Base-by-base conservation (phyloP, 352 stramenopile species). In the Phytophthora sp. region DNA sequence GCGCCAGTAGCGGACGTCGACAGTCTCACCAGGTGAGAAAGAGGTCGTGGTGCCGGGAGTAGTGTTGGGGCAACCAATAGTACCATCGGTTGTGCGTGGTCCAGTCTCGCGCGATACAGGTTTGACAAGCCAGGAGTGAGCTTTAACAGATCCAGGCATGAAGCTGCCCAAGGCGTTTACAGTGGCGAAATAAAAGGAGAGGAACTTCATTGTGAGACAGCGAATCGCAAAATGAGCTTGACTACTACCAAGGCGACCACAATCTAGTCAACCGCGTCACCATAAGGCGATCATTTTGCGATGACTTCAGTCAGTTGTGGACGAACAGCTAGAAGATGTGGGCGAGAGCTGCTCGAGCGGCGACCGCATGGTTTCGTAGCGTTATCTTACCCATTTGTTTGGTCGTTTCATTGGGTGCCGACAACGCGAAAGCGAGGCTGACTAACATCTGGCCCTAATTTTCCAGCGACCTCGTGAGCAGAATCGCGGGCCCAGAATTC, bases 1-100 rank as follows among this genome's bases (percentile, higher is more conserved):
- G 31, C 72, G 72, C 54, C 57, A 78, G 61, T 80, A 82, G 34
- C 61, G 65, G 34, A 87, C 77, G 35, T 84, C 69, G 55, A 84
- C 84, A 4, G 54, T 76, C 41, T 87, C 66, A 1, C 72, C 69
- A 10, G 74, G 68, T 6, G 64, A 60, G 42, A 74, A 84, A 9
- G 62, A 68, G 15, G 77, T 87, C 1, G 75, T 58, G 2, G 55
- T 45, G 12, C 64, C 54, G 21, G 77, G 43, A 1, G 62, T 77
- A 17, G 64, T 68, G 17, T 55, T 59, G 17, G 74, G 73, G 31
- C 77, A 86, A 0, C 70, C 74, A 1, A 66, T 41, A 6, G 66
- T 65, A 31, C 74, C 63, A 21, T 78, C 51, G 24, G 80, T 79
- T 1, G 71, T 65, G 12, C 51, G 53, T 41, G 74, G 44, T 3